Evolutionary conservation across 2,329 filamentous ascomycete species (phyloP), one percentile per base, ranked within the genome.

Genomic region (Sordariomycetes sp.): DNA sequence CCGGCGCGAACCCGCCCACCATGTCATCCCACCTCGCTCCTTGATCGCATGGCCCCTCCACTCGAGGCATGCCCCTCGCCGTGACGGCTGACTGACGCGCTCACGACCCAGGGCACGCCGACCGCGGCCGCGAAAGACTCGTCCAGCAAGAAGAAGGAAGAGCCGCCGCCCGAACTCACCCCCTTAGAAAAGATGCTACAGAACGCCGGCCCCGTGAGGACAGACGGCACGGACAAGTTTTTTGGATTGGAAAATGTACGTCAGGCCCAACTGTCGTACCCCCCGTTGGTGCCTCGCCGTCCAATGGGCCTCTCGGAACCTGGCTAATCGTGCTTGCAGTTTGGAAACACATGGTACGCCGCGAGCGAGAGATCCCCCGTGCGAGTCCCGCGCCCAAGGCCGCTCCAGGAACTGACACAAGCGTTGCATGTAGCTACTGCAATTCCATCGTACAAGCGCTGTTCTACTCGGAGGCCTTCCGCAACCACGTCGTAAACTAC

Each of bases 381-480:
- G n/a, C 45, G 45, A 50, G 45, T 24, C 45, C 45, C 45, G n/a
- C 20, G n/a, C 45, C 22, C 20, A n/a, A 2, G 20, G 20, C 6
- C 24, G 45, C 24, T 24, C n/a, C n/a, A 50, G 45, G 20, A 50
- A 22, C 45, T 50, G 45, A 50, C 45, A 24, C 3, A 50, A 22
- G 10, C 45, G 45, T 20, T 20, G 32, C 25, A 25, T 55, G 5
- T 34, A 97, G 92, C 70, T 99, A 99, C 73, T 96, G 90, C 75
- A 99, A 99, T 72, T 99, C 94, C 15, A 96, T 99, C 66, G 82
- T 99, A 59, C 94, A 99, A 75, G 95, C 90, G 65, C 83, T 99
- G 59, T 99, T 95, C 74, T 96, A 95, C 74, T 96, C 92, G 22
- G 86, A 90, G 52, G 84, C 89, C 35, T 99, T 99, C 71, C 89